Evolutionary conservation across 2,329 filamentous ascomycete genomes (phyloP).

Genomic region (Aspergillus aculeatinus): DNA sequence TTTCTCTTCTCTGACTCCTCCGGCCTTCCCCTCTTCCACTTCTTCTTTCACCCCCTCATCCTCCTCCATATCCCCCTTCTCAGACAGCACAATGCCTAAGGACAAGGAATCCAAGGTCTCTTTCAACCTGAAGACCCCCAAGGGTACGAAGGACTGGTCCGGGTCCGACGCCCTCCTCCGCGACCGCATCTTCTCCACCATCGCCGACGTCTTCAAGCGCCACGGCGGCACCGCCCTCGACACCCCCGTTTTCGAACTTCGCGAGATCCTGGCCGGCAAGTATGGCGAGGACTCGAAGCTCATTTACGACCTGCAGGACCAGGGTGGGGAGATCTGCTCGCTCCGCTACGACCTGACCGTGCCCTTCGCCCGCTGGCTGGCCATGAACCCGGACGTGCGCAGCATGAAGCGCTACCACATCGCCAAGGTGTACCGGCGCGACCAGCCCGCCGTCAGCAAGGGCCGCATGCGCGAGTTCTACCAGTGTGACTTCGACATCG

Average conservation of each 20-base stretch:
- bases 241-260: slow-evolving; percentile 81
- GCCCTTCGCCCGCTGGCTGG: slow-evolving; percentile 86
- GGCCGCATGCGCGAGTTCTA: slow-evolving; percentile 95
- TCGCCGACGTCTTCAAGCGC: slow-evolving; percentile 77
- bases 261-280: slow-evolving; percentile 83
- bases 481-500: slow-evolving; percentile 96
- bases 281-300: slow-evolving; percentile 91
- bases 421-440: slow-evolving; percentile 82
- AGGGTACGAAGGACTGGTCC: slow-evolving; percentile 86
- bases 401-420: slow-evolving; percentile 94
- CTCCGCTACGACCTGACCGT: slow-evolving; percentile 86
- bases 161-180: slow-evolving; percentile 76
- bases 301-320: slow-evolving; percentile 85
- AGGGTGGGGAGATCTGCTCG: slow-evolving; percentile 81
- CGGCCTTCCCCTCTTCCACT: slow-evolving; percentile 7
- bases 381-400: slow-evolving; percentile 80
- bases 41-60: not conserved
- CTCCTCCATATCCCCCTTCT: not conserved
- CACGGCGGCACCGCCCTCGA: slow-evolving; percentile 78
- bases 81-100: slow-evolving; percentile 17
- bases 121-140: slow-evolving; percentile 80
- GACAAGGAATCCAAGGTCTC: slow-evolving; percentile 41
- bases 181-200: slow-evolving; percentile 74
- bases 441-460: slow-evolving; percentile 83
- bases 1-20: slow-evolving; percentile 12